Percentiles rank a stretch among this genome's conserved stretches.
Conservation (phyloP, 1,139 yeast genomes). For the Zygoascus sp. region DNA sequence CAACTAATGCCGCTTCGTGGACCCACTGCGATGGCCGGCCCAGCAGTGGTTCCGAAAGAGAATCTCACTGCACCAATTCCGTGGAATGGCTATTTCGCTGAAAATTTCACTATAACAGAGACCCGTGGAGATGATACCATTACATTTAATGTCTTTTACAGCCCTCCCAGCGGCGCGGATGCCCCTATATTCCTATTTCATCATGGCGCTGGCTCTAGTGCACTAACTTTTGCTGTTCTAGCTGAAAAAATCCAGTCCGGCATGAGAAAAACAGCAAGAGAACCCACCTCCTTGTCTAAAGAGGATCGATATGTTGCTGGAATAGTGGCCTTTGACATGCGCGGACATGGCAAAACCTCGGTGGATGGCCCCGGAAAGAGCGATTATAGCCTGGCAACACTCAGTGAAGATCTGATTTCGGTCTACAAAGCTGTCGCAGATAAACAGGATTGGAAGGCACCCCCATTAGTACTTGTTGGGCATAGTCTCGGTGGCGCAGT, state of each 20-base stretch:
- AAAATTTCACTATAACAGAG: slow-evolving; percentile 29
- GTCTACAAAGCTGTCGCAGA: slow-evolving; percentile 42
- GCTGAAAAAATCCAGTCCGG: slow-evolving; percentile 36
- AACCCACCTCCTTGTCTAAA: slow-evolving; percentile 16
- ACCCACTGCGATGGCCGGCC: background rate
- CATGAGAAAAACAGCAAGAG: slow-evolving; percentile 26
- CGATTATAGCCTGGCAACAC: slow-evolving; percentile 48
- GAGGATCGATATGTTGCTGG: slow-evolving; percentile 44
- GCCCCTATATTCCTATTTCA: slow-evolving; percentile 67
- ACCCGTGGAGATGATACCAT: slow-evolving; percentile 9
- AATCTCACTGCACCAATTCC: background rate
- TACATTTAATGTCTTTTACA: slow-evolving; percentile 55
- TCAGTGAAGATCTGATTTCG: slow-evolving; percentile 54
- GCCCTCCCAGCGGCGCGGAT: slow-evolving; percentile 43
- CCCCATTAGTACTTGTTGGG: slow-evolving; percentile 59
- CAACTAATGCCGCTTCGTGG: background rate
- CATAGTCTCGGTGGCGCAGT: slow-evolving; percentile 94
- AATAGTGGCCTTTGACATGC: slow-evolving; percentile 63
- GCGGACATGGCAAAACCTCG: slow-evolving; percentile 72
- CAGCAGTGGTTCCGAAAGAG: background rate
- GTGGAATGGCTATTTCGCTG: slow-evolving; percentile 44
- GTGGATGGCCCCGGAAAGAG: slow-evolving; percentile 24
- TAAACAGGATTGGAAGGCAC: slow-evolving; percentile 30
- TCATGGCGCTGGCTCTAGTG: slow-evolving; percentile 95
- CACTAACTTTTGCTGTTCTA: slow-evolving; percentile 65